Evolutionary conservation across 305 asterid species (phyloP).

Genomic region (Solanum hybrid): DNA sequence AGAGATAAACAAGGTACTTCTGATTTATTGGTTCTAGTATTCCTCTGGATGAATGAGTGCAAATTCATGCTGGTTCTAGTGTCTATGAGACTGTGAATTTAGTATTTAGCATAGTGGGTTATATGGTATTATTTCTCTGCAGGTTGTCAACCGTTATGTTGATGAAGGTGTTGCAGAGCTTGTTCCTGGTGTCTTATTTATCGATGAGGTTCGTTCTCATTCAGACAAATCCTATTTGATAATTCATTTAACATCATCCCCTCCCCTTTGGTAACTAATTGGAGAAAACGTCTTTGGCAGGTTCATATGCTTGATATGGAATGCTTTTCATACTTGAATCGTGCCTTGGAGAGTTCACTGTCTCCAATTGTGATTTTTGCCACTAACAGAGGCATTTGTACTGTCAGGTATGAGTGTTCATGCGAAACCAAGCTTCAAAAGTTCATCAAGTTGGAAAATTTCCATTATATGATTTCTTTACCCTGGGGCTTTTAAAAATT

Average conservation of each 20-base stretch:
- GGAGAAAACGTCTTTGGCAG: constrained; percentile 15
- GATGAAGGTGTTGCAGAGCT: constrained; percentile 95
- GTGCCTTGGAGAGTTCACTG: constrained; percentile 77
- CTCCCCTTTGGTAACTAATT: neutral
- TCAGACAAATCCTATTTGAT: neutral
- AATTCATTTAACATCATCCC: neutral
- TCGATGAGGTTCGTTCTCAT: constrained; percentile 40
- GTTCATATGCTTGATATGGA: constrained; percentile 96
- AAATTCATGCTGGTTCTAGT: neutral
- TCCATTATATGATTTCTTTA: neutral
- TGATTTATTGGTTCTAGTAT: neutral
- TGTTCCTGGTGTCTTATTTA: constrained; percentile 88
- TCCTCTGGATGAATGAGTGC: neutral
- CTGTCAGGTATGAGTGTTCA: constrained; percentile 47
- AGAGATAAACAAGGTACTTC: constrained; percentile 79
- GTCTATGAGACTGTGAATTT: neutral
- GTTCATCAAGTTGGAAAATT: neutral
- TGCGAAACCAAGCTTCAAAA: neutral
- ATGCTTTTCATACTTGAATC: constrained; percentile 80
- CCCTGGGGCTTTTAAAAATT: neutral
- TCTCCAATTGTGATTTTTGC: constrained; percentile 86
- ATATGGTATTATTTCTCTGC: constrained; percentile 6
- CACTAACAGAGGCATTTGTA: constrained; percentile 84
- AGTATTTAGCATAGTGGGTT: neutral
- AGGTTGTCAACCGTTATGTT: constrained; percentile 86